Evolutionary conservation across 805 yeast genomes (phyloP), one percentile per base, ranked within the genome.

Genomic region (Candida sakaeoensis): DNA sequence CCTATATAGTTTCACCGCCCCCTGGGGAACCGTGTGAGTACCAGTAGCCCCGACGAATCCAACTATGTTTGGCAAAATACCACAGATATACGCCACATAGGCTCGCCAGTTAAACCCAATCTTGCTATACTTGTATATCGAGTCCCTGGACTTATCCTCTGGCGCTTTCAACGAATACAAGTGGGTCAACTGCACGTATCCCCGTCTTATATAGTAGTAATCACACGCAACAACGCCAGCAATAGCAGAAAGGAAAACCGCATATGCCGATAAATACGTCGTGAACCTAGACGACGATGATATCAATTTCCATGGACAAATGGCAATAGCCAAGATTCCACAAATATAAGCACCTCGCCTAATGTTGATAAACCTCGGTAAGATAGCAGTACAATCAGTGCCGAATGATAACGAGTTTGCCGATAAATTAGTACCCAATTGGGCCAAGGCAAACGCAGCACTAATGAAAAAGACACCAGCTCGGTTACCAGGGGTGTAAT

Each of bases 41-140:
- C 82, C 85, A 15, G 85, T 79, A 8, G 88, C 88, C 46, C 95
- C 88, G 4, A 82, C 90, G 51, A 88, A 88, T 2, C 96, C 96
- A 14, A 84, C 84, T 54, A 88, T 81, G 53, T 87, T 88, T 33
- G 95, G 93, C 24, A 79, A 66, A 44, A 89, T 81, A 39, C 95
- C 95, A 49, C 81, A 72, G 48, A 88, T 59, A 57, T 88, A 88
- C 1, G 95, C 93, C 21, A 71, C 77, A 49, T 77, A 80, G 2
- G 91, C 96, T 58, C 95, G 72, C 93, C 95, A 85, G 56, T 87
- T 86, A 59, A 77, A 51, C 27, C 96, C 96, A 33, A 67, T 61
- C 21, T 52, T 61, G 52, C 75, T 72, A 63, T 76, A 87, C 63
- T 73, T 74, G 64, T 88, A 89, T 41, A 65, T 59, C 6, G 72